These are phyloP conservation scores for Cyamopsis tetragonoloba DNA, from an alignment of 306 rosid genomes.

Conservation along the genomic window DNA sequence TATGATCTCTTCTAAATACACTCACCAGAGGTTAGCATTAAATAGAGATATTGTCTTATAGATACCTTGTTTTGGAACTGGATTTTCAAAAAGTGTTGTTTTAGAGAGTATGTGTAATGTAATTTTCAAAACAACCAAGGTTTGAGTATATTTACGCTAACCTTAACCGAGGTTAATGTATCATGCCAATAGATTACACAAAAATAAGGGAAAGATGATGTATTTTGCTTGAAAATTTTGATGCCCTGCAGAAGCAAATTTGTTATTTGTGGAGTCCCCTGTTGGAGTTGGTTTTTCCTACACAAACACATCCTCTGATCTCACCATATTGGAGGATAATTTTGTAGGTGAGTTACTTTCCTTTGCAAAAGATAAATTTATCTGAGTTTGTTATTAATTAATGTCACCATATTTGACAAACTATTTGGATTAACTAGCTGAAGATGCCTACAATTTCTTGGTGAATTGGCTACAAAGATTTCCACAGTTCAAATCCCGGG, in stretches of 20 bases:
- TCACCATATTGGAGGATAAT: constrained; percentile 43
- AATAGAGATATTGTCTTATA: too few relatives aligned
- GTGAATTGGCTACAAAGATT: constrained; percentile 53
- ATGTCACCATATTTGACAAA: constrained; percentile 5
- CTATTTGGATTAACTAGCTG: constrained; percentile 45
- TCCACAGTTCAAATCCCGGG: constrained; percentile 45
- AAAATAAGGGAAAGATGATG: neutral
- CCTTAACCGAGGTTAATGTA: too few relatives aligned
- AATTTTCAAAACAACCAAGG: too few relatives aligned
- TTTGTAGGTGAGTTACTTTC: constrained; percentile 44
- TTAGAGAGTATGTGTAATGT: too few relatives aligned
- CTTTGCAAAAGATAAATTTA: neutral
- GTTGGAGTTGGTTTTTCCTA: constrained; percentile 65
- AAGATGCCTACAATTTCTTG: constrained; percentile 58
- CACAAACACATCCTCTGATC: constrained; percentile 55
- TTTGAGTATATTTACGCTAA: too few relatives aligned
- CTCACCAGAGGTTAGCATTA: too few relatives aligned
- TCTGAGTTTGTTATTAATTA: neutral
- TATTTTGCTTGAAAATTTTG: constrained; percentile 2
- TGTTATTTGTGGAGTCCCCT: constrained; percentile 56
- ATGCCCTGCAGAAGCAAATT: constrained; percentile 46
- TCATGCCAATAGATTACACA: neutral
- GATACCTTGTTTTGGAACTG: too few relatives aligned
- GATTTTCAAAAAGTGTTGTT: too few relatives aligned
- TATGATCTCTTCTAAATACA: too few relatives aligned